These are phyloP conservation scores for Taxillus chinensis DNA, from an alignment of 164 flowering plant genomes.

Conservation along the genomic window DNA sequence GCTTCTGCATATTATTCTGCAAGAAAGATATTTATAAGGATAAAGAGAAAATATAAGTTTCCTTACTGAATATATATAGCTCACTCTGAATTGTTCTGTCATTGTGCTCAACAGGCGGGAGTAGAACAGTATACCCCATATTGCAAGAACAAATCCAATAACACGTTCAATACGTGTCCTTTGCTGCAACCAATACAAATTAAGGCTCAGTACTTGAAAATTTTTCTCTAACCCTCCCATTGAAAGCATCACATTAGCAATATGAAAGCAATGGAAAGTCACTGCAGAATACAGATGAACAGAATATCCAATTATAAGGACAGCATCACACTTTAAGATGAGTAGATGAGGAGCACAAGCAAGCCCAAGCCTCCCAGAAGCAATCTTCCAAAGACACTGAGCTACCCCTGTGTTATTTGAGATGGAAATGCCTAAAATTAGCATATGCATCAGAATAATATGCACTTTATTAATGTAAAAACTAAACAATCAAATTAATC, in stretches of 20 bases:
- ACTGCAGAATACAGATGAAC: not conserved
- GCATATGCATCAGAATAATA: not conserved
- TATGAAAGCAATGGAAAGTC: not conserved
- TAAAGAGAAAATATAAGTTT: slow-evolving; percentile 5
- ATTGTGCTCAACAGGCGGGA: slow-evolving; percentile 91
- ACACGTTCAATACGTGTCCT: slow-evolving; percentile 81
- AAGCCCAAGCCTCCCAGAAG: slow-evolving; percentile 99
- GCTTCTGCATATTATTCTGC: slow-evolving; percentile 88
- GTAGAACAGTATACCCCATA: slow-evolving; percentile 92
- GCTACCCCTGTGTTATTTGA: slow-evolving; percentile 33
- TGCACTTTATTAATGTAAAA: not conserved
- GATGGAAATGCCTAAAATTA: slow-evolving; percentile 7
- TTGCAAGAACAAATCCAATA: slow-evolving; percentile 83
- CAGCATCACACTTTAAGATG: slow-evolving; percentile 59
- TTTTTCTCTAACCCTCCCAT: not conserved
- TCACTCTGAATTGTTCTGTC: slow-evolving; percentile 98
- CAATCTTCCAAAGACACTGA: slow-evolving; percentile 82
- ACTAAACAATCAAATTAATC: not conserved
- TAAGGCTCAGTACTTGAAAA: not conserved
- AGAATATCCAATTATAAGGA: slow-evolving; percentile 8
- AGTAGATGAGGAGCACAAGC: slow-evolving; percentile 91
- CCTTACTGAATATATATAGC: slow-evolving; percentile 4
- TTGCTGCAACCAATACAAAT: slow-evolving; percentile 51
- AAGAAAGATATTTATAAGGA: slow-evolving; percentile 11
- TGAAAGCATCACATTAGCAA: slow-evolving; percentile 1